Evolutionary conservation across 2,329 filamentous ascomycete genomes (phyloP).

Genomic region (Alternaria consortialis): DNA sequence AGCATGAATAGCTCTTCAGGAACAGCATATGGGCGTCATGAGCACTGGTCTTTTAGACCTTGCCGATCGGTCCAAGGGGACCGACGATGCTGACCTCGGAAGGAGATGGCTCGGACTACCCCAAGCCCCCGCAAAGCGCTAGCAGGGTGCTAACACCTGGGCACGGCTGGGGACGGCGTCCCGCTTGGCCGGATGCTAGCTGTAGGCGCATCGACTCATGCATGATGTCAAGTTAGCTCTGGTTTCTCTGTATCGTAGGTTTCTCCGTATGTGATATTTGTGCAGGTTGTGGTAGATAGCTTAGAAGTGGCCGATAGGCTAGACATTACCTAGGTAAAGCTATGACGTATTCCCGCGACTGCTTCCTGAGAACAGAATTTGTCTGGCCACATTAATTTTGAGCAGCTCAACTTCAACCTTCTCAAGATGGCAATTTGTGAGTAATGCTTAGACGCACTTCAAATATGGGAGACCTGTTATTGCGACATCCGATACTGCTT

Average conservation of each 20-base stretch:
- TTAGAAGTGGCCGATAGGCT: neutral
- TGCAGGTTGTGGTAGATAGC: neutral
- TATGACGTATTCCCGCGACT: neutral
- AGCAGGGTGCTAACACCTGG: slow-evolving; percentile 12
- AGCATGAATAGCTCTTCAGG: neutral
- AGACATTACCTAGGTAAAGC: neutral
- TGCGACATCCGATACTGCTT: too few species aligned
- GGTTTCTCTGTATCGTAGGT: neutral
- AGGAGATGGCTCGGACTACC: slow-evolving; percentile 7
- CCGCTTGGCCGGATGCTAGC: neutral
- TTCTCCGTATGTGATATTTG: neutral
- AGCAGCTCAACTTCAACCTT: too few species aligned
- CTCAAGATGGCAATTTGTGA: too few species aligned
- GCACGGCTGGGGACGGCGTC: slow-evolving; percentile 2
- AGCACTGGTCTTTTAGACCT: slow-evolving; percentile 1
- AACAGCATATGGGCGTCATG: neutral
- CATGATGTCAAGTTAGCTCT: neutral
- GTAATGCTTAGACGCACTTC: too few species aligned
- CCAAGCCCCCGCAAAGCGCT: slow-evolving; percentile 16
- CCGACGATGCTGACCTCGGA: slow-evolving; percentile 14
- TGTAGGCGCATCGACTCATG: neutral
- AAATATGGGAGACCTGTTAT: too few species aligned
- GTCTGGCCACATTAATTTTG: too few species aligned
- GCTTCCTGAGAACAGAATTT: too few species aligned
- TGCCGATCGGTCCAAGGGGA: slow-evolving; percentile 16